Evolutionary conservation across 495 filamentous ascomycete species (phyloP), one percentile per base, ranked within the genome.

Genomic region (Penicillium antarcticum): DNA sequence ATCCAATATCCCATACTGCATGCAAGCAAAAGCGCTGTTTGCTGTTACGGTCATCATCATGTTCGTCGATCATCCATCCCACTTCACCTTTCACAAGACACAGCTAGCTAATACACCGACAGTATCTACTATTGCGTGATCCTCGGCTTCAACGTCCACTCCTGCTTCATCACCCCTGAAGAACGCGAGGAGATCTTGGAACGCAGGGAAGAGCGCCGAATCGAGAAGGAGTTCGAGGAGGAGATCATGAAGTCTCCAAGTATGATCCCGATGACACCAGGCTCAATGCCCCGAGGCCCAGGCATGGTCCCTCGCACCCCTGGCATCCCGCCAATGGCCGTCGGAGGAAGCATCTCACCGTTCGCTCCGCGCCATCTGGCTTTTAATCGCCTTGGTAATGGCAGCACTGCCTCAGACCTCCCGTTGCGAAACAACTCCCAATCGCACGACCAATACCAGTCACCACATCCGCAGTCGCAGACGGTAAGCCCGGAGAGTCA

Each of bases 11-110:
- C 74, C 77, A 21, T 88, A 85, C 61, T 97, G 91, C 72, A 61
- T 77, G 57, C 84, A 89, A 67, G 88, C 91, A 19, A 89, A 95
- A 65, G 77, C 78, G 16, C 69, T 84, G 2, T 95, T 92, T 62
- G 87, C 82, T 6, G 76, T 85, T 5, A 85, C 84, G 5, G 67
- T 88, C 13, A 66, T 88, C 45, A 80, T 92, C 71, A 68, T 86
- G 90, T 95, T 73, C 67, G 88, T 74, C 5, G 26, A 29, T 8
- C 9, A 39, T 18, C 18, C 35, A 17, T 21, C 8, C 24, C 14
- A 17, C 40, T 1, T n/a, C 19, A 6, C 8, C 13, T 23, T 42
- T 3, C 7, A 23, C 7, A 13, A 34, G 42, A 14, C 6, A n/a
- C 42, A 14, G 31, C 26, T 3, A 40, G 26, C 51, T 61, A 57